phyloP scores from a whole-genome alignment of 139 green algal species.

The Zygnema cylindricum region DNA sequence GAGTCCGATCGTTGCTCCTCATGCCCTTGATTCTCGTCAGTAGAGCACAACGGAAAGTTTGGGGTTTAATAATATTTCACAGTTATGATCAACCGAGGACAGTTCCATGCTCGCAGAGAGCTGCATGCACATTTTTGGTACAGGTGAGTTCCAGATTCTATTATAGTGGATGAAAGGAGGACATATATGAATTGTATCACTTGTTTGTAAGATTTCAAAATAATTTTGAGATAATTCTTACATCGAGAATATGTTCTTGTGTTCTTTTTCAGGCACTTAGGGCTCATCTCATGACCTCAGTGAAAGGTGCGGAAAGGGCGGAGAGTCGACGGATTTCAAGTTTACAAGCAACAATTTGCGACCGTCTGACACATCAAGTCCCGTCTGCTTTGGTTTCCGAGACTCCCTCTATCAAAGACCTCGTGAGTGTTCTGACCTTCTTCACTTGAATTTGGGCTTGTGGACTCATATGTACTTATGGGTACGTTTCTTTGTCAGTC shows the following conservation, averaged over 20 bases:
- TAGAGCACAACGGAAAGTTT: conserved; percentile 7
- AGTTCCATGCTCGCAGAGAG: conserved; percentile 17
- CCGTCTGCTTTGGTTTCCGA: conserved; percentile 28
- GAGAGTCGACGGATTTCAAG: conserved; percentile 22
- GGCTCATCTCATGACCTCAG: conserved; percentile 29
- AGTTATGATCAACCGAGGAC: conserved; percentile 11
- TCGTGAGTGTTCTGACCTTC: not conserved
- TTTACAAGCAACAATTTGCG: conserved; percentile 43
- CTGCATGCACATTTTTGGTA: conserved; percentile 40
- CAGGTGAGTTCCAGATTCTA: conserved; percentile 43
- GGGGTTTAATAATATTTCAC: conserved; percentile 40
- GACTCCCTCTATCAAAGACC: conserved; percentile 35
- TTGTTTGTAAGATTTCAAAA: no score
- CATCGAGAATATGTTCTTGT: no score
- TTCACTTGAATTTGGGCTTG: not conserved
- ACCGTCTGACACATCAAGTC: conserved; percentile 50
- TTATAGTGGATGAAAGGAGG: no score
- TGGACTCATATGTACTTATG: not conserved
- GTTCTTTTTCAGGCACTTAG: conserved; percentile 33
- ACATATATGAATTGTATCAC: no score
- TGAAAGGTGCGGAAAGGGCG: conserved; percentile 33
- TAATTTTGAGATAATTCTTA: no score
- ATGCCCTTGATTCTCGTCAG: conserved; percentile 28
- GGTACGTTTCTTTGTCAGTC: not conserved
- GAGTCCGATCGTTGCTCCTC: conserved; percentile 28